A percentile compares a stretch with the other conserved stretches of the same genome.
These are phyloP conservation scores for Zygoascus tannicola DNA, from an alignment of 805 yeast species.

Conservation along the genomic window DNA sequence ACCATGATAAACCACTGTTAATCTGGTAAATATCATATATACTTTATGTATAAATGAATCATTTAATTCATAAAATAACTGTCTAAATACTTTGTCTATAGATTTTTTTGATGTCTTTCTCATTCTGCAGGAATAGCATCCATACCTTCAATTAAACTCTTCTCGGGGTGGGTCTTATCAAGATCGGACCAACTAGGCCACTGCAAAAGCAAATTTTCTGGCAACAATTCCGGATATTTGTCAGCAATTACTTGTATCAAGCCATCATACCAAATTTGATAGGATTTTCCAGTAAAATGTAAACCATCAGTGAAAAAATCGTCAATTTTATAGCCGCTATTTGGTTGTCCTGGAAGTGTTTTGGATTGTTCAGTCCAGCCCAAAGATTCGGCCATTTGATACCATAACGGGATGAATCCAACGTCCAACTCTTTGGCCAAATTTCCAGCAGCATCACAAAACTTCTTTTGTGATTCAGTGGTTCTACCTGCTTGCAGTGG, in stretches of 20 bases:
- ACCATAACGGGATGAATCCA: constrained; percentile 52
- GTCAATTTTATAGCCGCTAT: neutral
- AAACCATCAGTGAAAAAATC: constrained; percentile 43
- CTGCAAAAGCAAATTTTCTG: constrained; percentile 25
- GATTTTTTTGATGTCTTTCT: too few relatives aligned
- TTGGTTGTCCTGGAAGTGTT: neutral
- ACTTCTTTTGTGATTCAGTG: constrained; percentile 36
- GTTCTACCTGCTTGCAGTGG: constrained; percentile 33
- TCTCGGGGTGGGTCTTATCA: neutral
- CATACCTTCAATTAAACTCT: neutral
- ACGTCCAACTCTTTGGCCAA: constrained; percentile 39
- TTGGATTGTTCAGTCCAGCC: constrained; percentile 27
- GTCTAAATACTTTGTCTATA: too few relatives aligned
- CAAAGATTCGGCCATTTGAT: constrained; percentile 28
- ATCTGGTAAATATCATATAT: neutral
- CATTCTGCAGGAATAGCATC: too few relatives aligned
- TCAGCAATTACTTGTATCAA: constrained; percentile 32
- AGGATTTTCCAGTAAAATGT: constrained; percentile 49
- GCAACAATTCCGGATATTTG: constrained; percentile 40
- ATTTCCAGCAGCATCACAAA: constrained; percentile 40
- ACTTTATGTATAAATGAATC: neutral
- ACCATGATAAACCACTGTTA: too few relatives aligned
- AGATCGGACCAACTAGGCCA: neutral
- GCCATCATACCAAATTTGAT: constrained; percentile 38
- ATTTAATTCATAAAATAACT: neutral